phyloP scores from a whole-genome alignment of 495 filamentous ascomycete genomes.

The Xylaria palmicola region DNA sequence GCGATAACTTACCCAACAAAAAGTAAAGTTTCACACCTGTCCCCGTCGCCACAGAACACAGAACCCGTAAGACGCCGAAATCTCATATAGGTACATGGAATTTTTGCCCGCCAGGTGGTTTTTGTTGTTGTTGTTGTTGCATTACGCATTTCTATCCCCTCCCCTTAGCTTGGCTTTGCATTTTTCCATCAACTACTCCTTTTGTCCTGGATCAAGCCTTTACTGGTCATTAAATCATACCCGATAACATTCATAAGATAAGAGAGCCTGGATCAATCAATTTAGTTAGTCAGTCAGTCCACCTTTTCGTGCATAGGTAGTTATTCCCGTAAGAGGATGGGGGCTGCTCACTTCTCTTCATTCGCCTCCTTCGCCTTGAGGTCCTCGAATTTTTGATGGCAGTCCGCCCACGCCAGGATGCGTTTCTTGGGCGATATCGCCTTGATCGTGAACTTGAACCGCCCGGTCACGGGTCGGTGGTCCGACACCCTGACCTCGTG shows the following conservation, averaged over 20 bases:
- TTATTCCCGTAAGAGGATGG: too few species aligned
- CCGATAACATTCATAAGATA: constrained; percentile 48
- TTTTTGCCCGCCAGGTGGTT: too few species aligned
- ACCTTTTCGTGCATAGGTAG: too few species aligned
- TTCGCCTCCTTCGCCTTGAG: constrained; percentile 67
- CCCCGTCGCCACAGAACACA: too few species aligned
- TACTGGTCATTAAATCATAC: constrained; percentile 43
- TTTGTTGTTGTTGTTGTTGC: neutral
- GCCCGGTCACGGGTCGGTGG: constrained; percentile 86
- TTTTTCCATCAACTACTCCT: constrained; percentile 34
- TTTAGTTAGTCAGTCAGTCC: too few species aligned
- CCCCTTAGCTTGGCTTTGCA: constrained; percentile 31
- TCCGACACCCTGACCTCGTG: constrained; percentile 90
- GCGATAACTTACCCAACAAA: too few species aligned
- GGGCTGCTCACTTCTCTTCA: constrained; percentile 46
- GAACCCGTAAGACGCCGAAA: too few species aligned
- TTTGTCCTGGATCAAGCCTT: constrained; percentile 36
- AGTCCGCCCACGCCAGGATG: constrained; percentile 63
- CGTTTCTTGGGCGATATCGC: constrained; percentile 67
- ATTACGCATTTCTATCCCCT: constrained; percentile 18
- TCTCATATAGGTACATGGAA: too few species aligned
- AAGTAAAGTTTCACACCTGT: too few species aligned
- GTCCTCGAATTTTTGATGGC: constrained; percentile 68
- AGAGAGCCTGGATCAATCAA: constrained; percentile 43
- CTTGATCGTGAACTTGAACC: constrained; percentile 79